Evolutionary conservation across 352 stramenopile species (phyloP), one percentile per base, ranked within the genome.

Genomic region (Thalassiosira hispida): DNA sequence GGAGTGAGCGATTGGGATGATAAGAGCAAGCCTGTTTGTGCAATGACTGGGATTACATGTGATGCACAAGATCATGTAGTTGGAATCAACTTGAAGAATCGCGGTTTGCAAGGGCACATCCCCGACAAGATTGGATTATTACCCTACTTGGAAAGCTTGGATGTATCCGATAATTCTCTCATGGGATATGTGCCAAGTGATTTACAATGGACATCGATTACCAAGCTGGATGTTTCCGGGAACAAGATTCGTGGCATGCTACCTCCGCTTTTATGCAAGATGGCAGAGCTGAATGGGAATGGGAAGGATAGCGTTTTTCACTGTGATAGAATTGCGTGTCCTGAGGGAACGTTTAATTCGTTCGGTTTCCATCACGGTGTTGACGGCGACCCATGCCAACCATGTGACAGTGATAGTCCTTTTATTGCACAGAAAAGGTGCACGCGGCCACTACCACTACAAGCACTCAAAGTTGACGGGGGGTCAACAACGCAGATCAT

Each of bases 101-200:
- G 63, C 0, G 69, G 74, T 42, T 71, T 91, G 23, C 59, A n/a
- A 23, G 81, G 81, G 6, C 65, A 64, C 5, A 81, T 88, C 38
- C 66, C 81, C 11, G 66, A 76, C 25, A 38, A 71, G 44, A 56
- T 88, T 33, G 81, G 81, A 9, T 74, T 77, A 20, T 61, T 88
- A 6, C 20, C 49, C 16, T 76, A 67, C 35, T 61, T 88, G 7
- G 64, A 85, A 61, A 67, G 49, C 23, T 33, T 88, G 23, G 81
- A 88, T 59, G 25, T 88, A 1, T 83, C 70, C 3, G 68, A 88
- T 33, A 88, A 88, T 51, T 18, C 61, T 27, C 72, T 88, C 22
- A 76, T 55, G 20, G 81, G 81, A 47, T 81, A 72, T 57, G 18
- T 88, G 6, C 81, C 81, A 14, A 81, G 66, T 62, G 81, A 85